Evolutionary conservation across 208 protist species (phyloP).

Genomic region (Blastocrithidia nonstop): DNA sequence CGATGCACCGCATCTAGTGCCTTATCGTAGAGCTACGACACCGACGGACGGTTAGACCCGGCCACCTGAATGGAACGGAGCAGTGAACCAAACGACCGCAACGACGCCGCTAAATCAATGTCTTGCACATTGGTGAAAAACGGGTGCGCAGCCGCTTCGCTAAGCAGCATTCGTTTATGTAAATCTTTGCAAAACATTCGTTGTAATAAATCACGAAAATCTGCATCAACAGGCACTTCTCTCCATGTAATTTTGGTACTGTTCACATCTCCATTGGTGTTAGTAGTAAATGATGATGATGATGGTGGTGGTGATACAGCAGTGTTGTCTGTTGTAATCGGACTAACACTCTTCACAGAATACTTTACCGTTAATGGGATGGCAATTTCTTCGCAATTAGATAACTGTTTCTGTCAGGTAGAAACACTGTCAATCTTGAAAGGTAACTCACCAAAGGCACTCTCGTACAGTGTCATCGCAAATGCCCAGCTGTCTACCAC

Average conservation of each 20-base stretch:
- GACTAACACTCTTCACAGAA: too few relatives aligned
- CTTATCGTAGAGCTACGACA: constrained; percentile 11
- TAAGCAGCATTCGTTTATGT: constrained; percentile 33
- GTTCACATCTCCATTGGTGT: neutral
- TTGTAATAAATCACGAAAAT: constrained; percentile 29
- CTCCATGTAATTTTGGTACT: neutral
- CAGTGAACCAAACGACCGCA: too few relatives aligned
- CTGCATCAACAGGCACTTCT: neutral
- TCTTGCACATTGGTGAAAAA: constrained; percentile 21
- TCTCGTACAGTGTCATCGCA: constrained; percentile 78
- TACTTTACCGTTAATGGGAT: neutral
- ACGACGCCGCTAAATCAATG: too few relatives aligned
- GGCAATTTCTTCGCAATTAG: neutral
- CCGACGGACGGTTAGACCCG: neutral
- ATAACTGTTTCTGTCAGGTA: constrained; percentile 7
- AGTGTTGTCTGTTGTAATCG: too few relatives aligned
- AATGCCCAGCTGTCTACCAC: constrained; percentile 85
- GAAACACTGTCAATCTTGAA: constrained; percentile 6
- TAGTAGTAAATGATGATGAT: neutral
- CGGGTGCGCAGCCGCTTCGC: constrained; percentile 24
- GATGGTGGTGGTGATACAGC: constrained; percentile 10
- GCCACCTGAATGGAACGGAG: too few relatives aligned
- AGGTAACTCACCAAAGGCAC: constrained; percentile 52
- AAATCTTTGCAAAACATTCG: constrained; percentile 61
- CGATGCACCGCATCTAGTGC: constrained; percentile 24